These are phyloP conservation scores for Albifimbria verrucaria DNA, from an alignment of 2,329 filamentous ascomycete genomes.

Conservation along the genomic window DNA sequence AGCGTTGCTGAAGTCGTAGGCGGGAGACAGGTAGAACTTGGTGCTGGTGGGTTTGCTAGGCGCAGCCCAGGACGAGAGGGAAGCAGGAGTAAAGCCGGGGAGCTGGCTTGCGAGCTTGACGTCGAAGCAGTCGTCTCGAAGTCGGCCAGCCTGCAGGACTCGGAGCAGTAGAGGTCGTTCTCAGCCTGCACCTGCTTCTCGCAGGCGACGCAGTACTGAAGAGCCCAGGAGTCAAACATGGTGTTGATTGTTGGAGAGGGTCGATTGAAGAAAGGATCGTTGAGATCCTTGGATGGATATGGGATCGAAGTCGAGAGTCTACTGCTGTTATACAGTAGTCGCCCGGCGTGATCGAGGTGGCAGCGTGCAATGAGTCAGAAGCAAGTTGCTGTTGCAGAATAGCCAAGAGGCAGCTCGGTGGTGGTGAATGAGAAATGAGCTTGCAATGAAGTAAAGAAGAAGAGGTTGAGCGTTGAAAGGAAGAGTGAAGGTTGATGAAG, in stretches of 20 bases:
- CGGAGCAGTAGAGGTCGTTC: constrained; percentile 83
- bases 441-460: constrained; percentile 4
- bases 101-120: constrained; percentile 55
- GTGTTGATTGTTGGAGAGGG: constrained; percentile 28
- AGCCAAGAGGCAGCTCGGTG: no score
- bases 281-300: constrained; percentile 6
- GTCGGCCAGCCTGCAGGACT: constrained; percentile 84
- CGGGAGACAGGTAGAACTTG: constrained; percentile 68
- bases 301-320: background rate
- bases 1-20: constrained; percentile 69
- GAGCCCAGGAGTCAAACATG: constrained; percentile 70
- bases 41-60: constrained; percentile 27
- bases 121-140: constrained; percentile 65
- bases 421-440: background rate
- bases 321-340: background rate
- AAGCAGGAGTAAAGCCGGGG: constrained; percentile 44
- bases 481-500: constrained; percentile 16
- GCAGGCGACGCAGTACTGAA: constrained; percentile 91
- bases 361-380: background rate
- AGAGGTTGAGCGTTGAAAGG: constrained; percentile 14
- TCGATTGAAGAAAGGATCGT: constrained; percentile 6
- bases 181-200: constrained; percentile 75
- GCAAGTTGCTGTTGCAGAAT: no score
- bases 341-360: background rate
- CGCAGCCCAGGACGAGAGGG: constrained; percentile 49